A percentile compares a stretch with the other conserved stretches of the same genome.
These are phyloP conservation scores for Amesomyces nigricolor DNA, from an alignment of 2,329 filamentous ascomycete genomes.

Conservation along the genomic window DNA sequence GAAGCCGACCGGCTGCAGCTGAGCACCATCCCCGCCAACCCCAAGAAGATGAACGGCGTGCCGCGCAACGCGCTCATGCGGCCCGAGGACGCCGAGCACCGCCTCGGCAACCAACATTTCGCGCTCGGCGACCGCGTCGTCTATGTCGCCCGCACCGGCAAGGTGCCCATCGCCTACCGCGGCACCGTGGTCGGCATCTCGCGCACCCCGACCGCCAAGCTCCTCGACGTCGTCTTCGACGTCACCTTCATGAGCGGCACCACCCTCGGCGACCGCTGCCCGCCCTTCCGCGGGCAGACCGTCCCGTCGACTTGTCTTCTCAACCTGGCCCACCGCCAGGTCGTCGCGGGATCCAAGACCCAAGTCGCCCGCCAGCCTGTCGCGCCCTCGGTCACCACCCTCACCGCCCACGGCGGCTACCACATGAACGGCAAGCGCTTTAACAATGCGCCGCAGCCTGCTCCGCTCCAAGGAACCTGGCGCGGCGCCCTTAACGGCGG, in stretches of 20 bases:
- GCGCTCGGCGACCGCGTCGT: slow-evolving; percentile 83
- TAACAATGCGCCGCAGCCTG: slow-evolving; percentile 50
- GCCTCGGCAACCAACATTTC: slow-evolving; percentile 79
- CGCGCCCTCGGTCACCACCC: slow-evolving; percentile 41
- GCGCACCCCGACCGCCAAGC: slow-evolving; percentile 71
- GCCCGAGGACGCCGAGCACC: slow-evolving; percentile 92
- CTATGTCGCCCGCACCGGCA: slow-evolving; percentile 87
- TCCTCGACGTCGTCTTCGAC: slow-evolving; percentile 92
- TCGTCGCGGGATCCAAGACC: slow-evolving; percentile 62
- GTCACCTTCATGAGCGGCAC: slow-evolving; percentile 96
- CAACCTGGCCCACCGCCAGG: slow-evolving; percentile 77
- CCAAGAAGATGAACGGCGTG: slow-evolving; percentile 70
- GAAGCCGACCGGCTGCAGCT: slow-evolving; percentile 58
- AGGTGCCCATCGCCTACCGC: slow-evolving; percentile 85
- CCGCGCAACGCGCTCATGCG: slow-evolving; percentile 85
- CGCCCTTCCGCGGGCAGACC: slow-evolving; percentile 89
- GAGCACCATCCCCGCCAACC: slow-evolving; percentile 47
- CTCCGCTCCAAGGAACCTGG: slow-evolving; percentile 52
- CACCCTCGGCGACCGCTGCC: slow-evolving; percentile 81
- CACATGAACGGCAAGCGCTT: slow-evolving; percentile 57
- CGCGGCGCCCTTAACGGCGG: slow-evolving; percentile 50
- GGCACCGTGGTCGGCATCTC: slow-evolving; percentile 96
- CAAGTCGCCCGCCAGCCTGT: slow-evolving; percentile 48
- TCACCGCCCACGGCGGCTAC: slow-evolving; percentile 48
- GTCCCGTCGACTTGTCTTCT: slow-evolving; percentile 83